phyloP scores from a whole-genome alignment of 208 protist genomes.

The Trypanosoma theileri region DNA sequence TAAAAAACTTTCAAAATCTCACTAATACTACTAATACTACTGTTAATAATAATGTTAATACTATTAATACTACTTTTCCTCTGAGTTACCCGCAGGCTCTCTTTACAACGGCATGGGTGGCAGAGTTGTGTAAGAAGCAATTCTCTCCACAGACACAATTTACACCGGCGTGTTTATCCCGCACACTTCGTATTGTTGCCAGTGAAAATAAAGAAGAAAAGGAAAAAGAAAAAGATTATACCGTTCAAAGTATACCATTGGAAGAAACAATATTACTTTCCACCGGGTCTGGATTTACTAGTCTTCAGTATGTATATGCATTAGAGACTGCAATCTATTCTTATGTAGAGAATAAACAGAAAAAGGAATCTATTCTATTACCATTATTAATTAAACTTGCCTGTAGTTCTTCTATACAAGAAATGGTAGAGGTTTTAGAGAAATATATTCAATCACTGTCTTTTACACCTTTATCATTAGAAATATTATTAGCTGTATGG shows the following conservation, averaged over 20 bases:
- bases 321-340: not conserved
- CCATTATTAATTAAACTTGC: conserved; percentile 1
- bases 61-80: not conserved
- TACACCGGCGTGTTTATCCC: not conserved
- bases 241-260: not conserved
- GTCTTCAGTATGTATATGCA: conserved; percentile 27
- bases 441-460: not conserved
- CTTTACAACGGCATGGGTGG: conserved; percentile 23
- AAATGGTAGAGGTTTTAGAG: not conserved
- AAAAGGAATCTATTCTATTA: no score
- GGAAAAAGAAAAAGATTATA: not conserved
- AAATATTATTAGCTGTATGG: conserved; percentile 18
- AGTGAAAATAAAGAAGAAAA: not conserved
- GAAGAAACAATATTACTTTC: conserved; percentile 8
- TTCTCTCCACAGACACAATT: not conserved
- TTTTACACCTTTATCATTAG: not conserved
- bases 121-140: conserved; percentile 3
- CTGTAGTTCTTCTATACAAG: conserved; percentile 18
- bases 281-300: conserved; percentile 19
- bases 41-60: not conserved
- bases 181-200: conserved; percentile 7
- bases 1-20: not conserved
- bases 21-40: no score
- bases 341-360: no score
- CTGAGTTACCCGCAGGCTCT: conserved; percentile 19